Base-by-base conservation (phyloP, 768 basidiomycete species). In the Lactarius deliciosus region DNA sequence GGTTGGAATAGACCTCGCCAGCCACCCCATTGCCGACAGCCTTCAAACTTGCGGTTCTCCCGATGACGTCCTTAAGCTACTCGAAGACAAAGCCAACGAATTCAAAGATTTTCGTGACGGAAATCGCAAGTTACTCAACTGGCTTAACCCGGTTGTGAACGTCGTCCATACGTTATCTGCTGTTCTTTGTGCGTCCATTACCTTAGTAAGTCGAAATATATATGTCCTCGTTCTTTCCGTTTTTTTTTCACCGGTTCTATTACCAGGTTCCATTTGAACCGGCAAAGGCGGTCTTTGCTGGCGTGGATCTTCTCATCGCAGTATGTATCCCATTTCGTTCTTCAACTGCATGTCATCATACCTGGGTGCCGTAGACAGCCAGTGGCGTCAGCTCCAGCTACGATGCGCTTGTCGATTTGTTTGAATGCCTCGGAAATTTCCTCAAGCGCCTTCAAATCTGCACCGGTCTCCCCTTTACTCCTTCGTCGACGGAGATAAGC, bases 271-370 rank as follows among this genome's bases (percentile, higher is more conserved):
- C 55, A 10, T 64, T 58, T 18, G 45, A 34, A n/a, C 63, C 57
- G 28, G 45, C 57, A 3, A 38, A 38, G 2, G 57, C 63, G 36
- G 45, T 64, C 20, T 59, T 64, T 38, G 36, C 43, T 20, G 57
- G 34, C 15, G 20, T 64, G 22, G 57, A 25, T 4, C 38, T 53
- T 25, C 8, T 64, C 28, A 57, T 64, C n/a, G 22, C n/a, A 5
- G 63, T 59, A 25, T 18, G 63, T 41, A 8, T 36, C 25, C 18
- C 45, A 38, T 34, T 15, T 11, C 32, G 16, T 9, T 9, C 45
- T 25, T 18, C 9, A 58, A 22, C 11, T 38, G 36, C 36, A 38
- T 38, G 2, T 10, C 36, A 10, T 38, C 36, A 13, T 38, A 13
- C 11, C 36, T 13, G 36, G 7, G 36, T 38, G 36, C 36, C 36